Conservation (phyloP, 2,329 filamentous ascomycete genomes). For the Pseudocercospora vitis region DNA sequence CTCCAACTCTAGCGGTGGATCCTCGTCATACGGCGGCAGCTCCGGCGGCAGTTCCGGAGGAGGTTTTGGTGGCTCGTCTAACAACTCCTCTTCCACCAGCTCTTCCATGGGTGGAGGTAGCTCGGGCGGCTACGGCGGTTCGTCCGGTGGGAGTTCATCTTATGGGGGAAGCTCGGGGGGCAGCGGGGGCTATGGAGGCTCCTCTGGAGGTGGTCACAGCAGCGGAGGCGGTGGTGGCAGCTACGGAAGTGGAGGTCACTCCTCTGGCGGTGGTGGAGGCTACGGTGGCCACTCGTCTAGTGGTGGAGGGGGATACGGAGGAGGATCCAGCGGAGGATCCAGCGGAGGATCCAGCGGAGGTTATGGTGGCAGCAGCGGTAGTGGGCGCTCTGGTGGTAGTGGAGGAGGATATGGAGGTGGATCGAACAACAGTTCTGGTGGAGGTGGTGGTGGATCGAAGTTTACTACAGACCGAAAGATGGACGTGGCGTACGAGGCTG, state of each 20-base stretch:
- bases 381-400: slow-evolving; percentile 8
- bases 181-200: slow-evolving; percentile 8
- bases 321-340: slow-evolving; percentile 6
- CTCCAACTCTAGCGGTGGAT: neutral
- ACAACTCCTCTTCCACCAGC: slow-evolving; percentile 3
- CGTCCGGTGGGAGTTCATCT: neutral
- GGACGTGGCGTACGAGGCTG: slow-evolving; percentile 23
- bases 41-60: slow-evolving; percentile 10
- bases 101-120: neutral
- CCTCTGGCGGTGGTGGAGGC: slow-evolving; percentile 10
- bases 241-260: neutral
- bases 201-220: neutral
- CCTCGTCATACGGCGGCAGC: neutral
- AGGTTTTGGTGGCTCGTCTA: slow-evolving; percentile 1
- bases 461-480: slow-evolving; percentile 24
- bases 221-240: slow-evolving; percentile 2
- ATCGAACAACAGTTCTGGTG: neutral
- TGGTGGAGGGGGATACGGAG: slow-evolving; percentile 10
- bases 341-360: neutral
- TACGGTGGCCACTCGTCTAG: neutral
- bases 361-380: neutral
- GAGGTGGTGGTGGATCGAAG: slow-evolving; percentile 13
- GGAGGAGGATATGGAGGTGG: slow-evolving; percentile 10
- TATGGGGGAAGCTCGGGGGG: slow-evolving; percentile 4
- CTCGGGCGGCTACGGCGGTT: neutral